These are phyloP conservation scores for Boletellus ananas DNA, from an alignment of 768 basidiomycete species.

Conservation along the genomic window DNA sequence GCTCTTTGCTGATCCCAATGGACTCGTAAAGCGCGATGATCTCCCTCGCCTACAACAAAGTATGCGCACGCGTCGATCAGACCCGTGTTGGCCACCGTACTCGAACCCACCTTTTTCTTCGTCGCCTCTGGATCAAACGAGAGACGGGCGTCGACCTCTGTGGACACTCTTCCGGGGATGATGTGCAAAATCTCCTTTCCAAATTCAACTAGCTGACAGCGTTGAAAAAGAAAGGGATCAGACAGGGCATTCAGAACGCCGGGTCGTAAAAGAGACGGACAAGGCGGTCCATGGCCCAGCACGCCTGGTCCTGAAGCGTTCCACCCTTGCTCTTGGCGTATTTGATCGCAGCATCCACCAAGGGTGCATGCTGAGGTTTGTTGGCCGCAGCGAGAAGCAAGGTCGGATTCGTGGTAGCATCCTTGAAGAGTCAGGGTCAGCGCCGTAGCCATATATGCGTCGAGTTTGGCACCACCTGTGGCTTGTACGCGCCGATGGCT, in stretches of 20 bases:
- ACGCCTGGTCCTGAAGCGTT: constrained; percentile 66
- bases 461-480: constrained; percentile 52
- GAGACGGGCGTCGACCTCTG: constrained; percentile 96
- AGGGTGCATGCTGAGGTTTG: constrained; percentile 77
- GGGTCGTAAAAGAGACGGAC: constrained; percentile 40
- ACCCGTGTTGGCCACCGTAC: constrained; percentile 16
- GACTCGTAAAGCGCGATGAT: constrained; percentile 94
- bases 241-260: too few species aligned
- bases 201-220: constrained; percentile 81
- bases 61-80: constrained; percentile 11
- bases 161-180: constrained; percentile 98
- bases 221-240: constrained; percentile 5
- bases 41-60: constrained; percentile 57
- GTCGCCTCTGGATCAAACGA: constrained; percentile 95
- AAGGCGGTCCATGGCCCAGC: constrained; percentile 83
- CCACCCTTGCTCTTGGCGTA: constrained; percentile 81
- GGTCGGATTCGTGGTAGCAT: constrained; percentile 98
- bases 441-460: constrained; percentile 2
- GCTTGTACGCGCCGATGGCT: constrained; percentile 97
- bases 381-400: constrained; percentile 90
- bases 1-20: constrained; percentile 87
- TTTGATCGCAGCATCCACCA: constrained; percentile 72
- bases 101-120: constrained; percentile 62
- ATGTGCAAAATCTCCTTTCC: constrained; percentile 92
- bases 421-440: constrained; percentile 42